Percentiles rank a stretch among this genome's conserved stretches.
Evolutionary conservation across 192 early-diverging fungal genomes (phyloP).

Genomic region (Backusella mclennaniae): DNA sequence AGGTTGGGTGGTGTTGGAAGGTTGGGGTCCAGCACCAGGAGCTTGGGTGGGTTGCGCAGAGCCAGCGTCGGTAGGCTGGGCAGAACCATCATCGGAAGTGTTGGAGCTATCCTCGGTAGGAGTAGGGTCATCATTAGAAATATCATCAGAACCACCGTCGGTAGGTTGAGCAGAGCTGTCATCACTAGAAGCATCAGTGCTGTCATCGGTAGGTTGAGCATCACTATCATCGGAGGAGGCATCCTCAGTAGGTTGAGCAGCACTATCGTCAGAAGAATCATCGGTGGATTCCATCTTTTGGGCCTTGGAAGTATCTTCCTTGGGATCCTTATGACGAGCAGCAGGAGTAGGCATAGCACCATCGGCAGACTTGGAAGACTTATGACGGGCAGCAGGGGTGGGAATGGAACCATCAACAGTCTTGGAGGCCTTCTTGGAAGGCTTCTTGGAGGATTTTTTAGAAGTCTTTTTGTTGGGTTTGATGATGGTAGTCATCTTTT

Average conservation of each 20-base stretch:
- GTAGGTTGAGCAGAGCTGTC: neutral
- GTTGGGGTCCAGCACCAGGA: neutral
- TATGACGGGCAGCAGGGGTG: neutral
- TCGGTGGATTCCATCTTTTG: neutral
- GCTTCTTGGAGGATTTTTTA: neutral
- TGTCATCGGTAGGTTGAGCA: neutral
- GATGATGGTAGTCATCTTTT: neutral
- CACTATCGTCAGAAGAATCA: neutral
- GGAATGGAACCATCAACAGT: neutral
- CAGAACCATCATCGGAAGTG: neutral
- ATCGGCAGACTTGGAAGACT: neutral
- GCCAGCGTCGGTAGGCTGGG: neutral
- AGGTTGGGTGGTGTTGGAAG: conserved; percentile 2
- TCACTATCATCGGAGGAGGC: neutral
- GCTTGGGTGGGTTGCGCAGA: neutral
- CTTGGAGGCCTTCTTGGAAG: neutral
- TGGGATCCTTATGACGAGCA: neutral
- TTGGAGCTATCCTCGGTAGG: neutral
- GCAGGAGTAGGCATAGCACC: neutral
- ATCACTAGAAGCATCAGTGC: neutral
- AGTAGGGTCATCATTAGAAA: neutral
- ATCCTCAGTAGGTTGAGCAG: neutral
- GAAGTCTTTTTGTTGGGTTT: conserved; percentile 2
- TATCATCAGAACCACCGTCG: neutral
- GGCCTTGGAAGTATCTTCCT: neutral